These are phyloP conservation scores for Chrysanthemum lavandulifolium DNA, from an alignment of 129 eudicot genomes.

Conservation along the genomic window DNA sequence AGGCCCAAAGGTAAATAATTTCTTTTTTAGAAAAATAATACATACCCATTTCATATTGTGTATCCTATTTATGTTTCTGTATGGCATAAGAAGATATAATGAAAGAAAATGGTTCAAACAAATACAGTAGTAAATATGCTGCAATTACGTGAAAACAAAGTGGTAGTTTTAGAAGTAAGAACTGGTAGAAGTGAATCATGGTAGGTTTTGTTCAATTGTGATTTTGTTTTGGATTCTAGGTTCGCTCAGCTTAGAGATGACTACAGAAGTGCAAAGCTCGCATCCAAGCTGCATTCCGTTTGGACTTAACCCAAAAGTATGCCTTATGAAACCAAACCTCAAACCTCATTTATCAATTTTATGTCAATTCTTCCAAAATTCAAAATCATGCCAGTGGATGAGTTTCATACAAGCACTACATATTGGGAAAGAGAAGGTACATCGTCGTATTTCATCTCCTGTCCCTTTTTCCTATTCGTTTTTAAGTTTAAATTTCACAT, in stretches of 20 bases:
- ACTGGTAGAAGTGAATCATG: neutral
- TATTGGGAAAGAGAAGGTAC: too few species aligned
- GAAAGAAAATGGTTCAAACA: conserved; percentile 8
- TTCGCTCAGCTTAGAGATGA: conserved; percentile 82
- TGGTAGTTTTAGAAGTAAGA: conserved; percentile 4
- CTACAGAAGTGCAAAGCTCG: conserved; percentile 80
- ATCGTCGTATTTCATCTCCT: too few species aligned
- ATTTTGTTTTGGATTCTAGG: conserved; percentile 33
- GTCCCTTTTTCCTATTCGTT: too few species aligned
- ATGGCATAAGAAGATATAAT: neutral
- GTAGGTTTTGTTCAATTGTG: conserved; percentile 4
- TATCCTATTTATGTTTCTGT: neutral
- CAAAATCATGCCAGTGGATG: too few species aligned
- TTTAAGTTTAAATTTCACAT: too few species aligned
- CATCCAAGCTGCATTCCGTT: conserved; percentile 64
- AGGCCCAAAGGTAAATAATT: conserved; percentile 62
- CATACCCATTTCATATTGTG: neutral
- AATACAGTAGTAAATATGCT: neutral
- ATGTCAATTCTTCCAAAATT: too few species aligned
- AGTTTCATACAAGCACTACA: too few species aligned
- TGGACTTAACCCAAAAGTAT: conserved; percentile 45
- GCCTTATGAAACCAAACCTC: neutral
- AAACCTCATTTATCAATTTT: too few species aligned
- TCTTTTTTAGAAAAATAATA: neutral
- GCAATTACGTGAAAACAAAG: neutral